Conservation (phyloP, 805 yeast species). For the Alloascoidea africana region DNA sequence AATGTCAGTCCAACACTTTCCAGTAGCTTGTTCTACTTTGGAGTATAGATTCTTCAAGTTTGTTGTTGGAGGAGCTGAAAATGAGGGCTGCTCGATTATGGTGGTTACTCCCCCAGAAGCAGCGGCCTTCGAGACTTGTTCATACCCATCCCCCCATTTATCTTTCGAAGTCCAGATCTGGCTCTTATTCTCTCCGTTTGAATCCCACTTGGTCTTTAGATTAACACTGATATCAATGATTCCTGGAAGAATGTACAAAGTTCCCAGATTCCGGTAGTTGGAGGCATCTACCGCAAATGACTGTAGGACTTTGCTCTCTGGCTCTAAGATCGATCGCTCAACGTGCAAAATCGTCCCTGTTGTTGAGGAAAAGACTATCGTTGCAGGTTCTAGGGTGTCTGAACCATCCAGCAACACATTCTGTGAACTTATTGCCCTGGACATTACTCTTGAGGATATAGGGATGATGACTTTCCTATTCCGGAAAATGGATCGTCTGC, state of each 20-base stretch:
- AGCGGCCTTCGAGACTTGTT: conserved; percentile 90
- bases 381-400: not conserved
- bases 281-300: not conserved
- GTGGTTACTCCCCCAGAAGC: conserved; percentile 96
- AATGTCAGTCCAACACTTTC: conserved; percentile 82
- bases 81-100: conserved; percentile 90
- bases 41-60: conserved; percentile 58
- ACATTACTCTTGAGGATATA: too few species aligned
- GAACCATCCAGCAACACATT: not conserved
- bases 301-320: not conserved
- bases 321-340: not conserved
- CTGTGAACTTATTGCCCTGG: not conserved
- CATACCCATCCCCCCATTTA: conserved; percentile 99
- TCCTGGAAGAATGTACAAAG: conserved; percentile 68
- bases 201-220: conserved; percentile 43
- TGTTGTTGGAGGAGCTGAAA: conserved; percentile 93
- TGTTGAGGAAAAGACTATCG: not conserved
- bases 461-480: too few species aligned
- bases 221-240: conserved; percentile 91
- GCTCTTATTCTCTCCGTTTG: too few species aligned
- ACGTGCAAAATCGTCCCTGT: not conserved
- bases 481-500: too few species aligned
- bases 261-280: conserved; percentile 39
- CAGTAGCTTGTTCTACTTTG: conserved; percentile 65
- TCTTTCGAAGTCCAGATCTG: too few species aligned